A percentile compares a stretch with the other conserved stretches of the same genome.
phyloP scores from a whole-genome alignment of 1,284 basidiomycete species.

The Porodaedalea pini region DNA sequence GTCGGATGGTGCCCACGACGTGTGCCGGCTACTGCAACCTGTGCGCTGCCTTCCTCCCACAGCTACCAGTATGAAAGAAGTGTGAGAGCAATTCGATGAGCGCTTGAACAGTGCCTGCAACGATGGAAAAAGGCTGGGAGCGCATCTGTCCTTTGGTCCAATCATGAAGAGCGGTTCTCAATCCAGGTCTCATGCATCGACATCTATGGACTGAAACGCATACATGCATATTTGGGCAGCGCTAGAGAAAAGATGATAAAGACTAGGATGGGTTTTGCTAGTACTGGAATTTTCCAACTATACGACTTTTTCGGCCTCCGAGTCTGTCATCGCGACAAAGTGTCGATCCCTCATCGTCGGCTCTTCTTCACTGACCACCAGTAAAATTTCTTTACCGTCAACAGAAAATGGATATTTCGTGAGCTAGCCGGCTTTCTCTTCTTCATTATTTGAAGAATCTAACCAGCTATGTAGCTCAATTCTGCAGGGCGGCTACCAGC shows the following conservation, averaged over 20 bases:
- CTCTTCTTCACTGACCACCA: not conserved
- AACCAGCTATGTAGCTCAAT: slow-evolving; percentile 50
- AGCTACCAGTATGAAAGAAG: not conserved
- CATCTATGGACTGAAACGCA: not conserved
- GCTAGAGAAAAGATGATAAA: not conserved
- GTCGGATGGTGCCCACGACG: not conserved
- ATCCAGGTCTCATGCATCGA: not conserved
- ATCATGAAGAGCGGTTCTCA: not conserved
- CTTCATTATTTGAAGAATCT: slow-evolving; percentile 27
- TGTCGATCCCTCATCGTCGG: no score
- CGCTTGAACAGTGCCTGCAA: not conserved
- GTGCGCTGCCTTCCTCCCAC: not conserved
- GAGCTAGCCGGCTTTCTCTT: not conserved
- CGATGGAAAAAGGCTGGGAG: slow-evolving; percentile 2
- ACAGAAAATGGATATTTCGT: slow-evolving; percentile 9
- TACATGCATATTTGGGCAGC: not conserved
- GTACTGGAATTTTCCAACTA: not conserved
- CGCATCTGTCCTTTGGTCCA: not conserved
- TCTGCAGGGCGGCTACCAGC: slow-evolving; percentile 90
- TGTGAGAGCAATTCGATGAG: not conserved
- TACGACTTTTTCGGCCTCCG: not conserved
- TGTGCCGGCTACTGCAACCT: not conserved
- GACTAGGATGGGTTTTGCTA: no score
- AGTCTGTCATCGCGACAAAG: no score
- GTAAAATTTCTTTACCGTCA: not conserved